Base-by-base conservation (phyloP, 2,329 filamentous ascomycete species). In the Trichoderma harzianum region DNA sequence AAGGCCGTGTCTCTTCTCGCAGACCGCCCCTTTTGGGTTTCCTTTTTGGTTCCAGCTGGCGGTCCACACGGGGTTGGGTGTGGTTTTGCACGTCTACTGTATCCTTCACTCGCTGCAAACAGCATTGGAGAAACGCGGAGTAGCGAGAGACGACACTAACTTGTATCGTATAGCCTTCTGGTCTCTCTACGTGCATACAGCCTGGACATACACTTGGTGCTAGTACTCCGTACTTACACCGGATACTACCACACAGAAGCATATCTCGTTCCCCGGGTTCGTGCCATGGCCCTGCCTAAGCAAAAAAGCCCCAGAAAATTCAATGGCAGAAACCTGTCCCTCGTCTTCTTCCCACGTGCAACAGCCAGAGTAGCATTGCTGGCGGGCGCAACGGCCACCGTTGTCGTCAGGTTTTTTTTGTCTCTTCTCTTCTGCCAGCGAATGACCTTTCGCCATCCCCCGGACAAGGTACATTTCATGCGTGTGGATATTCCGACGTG, bases 21-120 rank as follows among this genome's bases (percentile, higher is more conserved):
- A 71, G 69, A 71, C 69, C 69, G 69, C 71, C 67, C 71, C 67
- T 70, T 72, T 72, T 58, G 24, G 26, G 6, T 51, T 51, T 51
- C 47, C 14, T 32, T 39, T 16, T 64, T 64, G 12, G 51, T 55
- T 43, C 30, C 64, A 57, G 53, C 28, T 21, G 4, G 21, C 34
- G 55, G 26, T 58, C 65, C 36, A 60, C 65, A 43, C 34, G 2
- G 51, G 18, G 16, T 32, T 21, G 32, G 34, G 5, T 2, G n/a
- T 51, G 10, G n/a, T 39, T 32, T 60, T 21, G 57, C 30, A 21
- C 8, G 14, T 43, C 26, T 43, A 36, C 34, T 36, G 34, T 14
- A 28, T 36, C n/a, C 43, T 36, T 66, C 16, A 55, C 51, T 51
- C n/a, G 24, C 64, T 57, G 21, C n/a, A 47, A 58, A 30, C 8